Evolutionary conservation across 345 rosid species (phyloP).

Genomic region (Salix caprea): DNA sequence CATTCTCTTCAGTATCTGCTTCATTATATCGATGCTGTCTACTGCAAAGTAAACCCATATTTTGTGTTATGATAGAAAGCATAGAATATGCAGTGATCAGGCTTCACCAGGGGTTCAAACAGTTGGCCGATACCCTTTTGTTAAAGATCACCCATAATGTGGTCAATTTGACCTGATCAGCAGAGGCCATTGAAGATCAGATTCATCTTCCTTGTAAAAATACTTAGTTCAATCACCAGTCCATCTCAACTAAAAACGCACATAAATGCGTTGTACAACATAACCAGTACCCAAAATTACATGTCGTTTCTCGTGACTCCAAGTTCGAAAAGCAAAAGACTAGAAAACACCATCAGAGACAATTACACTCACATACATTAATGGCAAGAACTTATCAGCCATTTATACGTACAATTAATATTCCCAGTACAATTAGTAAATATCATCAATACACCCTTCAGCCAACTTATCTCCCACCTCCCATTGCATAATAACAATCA

Average conservation of each 20-base stretch:
- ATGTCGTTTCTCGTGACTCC: conserved; percentile 11
- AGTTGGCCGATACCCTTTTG: conserved; percentile 20
- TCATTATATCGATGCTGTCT: conserved; percentile 53
- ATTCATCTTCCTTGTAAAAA: conserved; percentile 3
- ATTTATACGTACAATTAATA: conserved; percentile 11
- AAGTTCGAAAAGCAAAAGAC: neutral
- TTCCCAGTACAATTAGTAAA: neutral
- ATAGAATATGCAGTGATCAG: conserved; percentile 40
- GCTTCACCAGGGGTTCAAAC: conserved; percentile 14
- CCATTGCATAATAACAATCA: neutral
- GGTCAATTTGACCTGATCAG: conserved; percentile 21
- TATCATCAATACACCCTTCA: neutral
- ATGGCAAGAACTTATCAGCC: conserved; percentile 4
- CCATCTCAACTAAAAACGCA: neutral
- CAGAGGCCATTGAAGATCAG: conserved; percentile 1
- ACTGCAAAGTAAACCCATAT: conserved; percentile 86
- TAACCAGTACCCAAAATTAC: neutral
- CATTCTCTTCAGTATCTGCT: conserved; percentile 71
- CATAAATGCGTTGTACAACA: neutral
- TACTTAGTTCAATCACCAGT: conserved; percentile 1
- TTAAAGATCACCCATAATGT: conserved; percentile 15
- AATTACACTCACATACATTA: conserved; percentile 8
- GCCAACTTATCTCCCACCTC: conserved; percentile 1
- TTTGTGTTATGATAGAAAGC: conserved; percentile 42
- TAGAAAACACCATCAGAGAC: neutral